Evolutionary conservation across 2,329 filamentous ascomycete genomes (phyloP), one percentile per base, ranked within the genome.

Genomic region (Aspergillus fumigatiaffinis): DNA sequence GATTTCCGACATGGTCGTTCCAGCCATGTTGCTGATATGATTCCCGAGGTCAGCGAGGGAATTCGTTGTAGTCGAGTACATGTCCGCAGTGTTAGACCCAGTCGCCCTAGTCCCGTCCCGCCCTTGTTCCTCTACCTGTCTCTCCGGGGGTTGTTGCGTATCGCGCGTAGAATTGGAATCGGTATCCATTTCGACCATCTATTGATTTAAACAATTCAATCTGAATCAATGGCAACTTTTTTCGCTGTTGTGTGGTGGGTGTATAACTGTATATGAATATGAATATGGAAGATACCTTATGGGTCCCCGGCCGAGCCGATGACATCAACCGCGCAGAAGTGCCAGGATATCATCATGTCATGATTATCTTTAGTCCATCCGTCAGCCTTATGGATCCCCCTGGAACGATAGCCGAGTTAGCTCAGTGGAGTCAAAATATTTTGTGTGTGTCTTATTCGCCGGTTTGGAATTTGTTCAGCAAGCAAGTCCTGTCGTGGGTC

Each of bases 11-110:
- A 60, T 50, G 17, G 60, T 60, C 21, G 35, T 58, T 12, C 46
- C 58, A 3, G 57, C 56, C 54, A 63, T 59, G 12, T 53, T 50
- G 25, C 42, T 52, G 6, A 60, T 52, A 20, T 38, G 57, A 38
- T 29, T 56, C 62, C 1, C 54, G 55, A 28, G 57, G 56, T 38
- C 59, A 59, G 44, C 51, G 53, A 58, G 50, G 21, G 64, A 65
- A 21, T 28, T 60, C 1, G 58, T 53, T 20, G 60, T 63, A 52
- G 51, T 55, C 47, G 52, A 64, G 60, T 56, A 49, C 44, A 59
- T 35, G 6, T 56, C 61, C 28, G 32, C 57, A 7, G 59, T 59
- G 26, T 6, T 54, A 63, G 50, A 62, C 61, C 26, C 32, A 0
- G 32, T 8, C 1, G 32, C 1, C 32, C 6, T 14, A 17, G 14